Percentiles rank a stretch among this genome's conserved stretches.
Conservation (phyloP, 352 stramenopile genomes). For the Achlya hypogyna region DNA sequence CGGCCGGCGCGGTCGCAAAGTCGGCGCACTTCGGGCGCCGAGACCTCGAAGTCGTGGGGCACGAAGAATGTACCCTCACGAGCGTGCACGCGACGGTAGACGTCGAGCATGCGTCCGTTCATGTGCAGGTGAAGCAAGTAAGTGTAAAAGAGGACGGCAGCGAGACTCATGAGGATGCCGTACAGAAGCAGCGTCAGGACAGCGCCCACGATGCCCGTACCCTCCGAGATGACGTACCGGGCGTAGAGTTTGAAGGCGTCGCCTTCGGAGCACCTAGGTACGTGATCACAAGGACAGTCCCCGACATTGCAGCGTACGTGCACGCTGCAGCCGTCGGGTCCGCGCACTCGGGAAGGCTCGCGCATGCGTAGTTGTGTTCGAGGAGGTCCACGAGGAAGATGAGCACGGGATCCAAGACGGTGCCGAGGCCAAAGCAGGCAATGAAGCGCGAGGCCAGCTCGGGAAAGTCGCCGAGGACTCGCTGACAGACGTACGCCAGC, state of each 20-base stretch:
- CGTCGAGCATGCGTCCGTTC: conserved; percentile 84
- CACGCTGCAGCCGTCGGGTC: conserved; percentile 29
- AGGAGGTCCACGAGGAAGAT: conserved; percentile 68
- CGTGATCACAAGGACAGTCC: background rate
- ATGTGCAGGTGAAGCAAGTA: conserved; percentile 85
- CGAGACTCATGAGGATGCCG: conserved; percentile 41
- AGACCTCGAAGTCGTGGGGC: conserved; percentile 84
- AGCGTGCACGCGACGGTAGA: conserved; percentile 70
- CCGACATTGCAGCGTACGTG: conserved; percentile 10
- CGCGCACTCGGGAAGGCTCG: conserved; percentile 30
- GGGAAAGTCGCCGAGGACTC: conserved; percentile 52
- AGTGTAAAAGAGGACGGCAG: conserved; percentile 47
- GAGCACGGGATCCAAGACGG: conserved; percentile 74
- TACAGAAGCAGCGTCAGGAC: conserved; percentile 76
- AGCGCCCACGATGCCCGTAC: conserved; percentile 67
- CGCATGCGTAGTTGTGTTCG: conserved; percentile 71
- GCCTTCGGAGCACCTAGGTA: conserved; percentile 57
- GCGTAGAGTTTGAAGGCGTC: conserved; percentile 86
- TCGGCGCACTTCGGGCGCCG: conserved; percentile 51
- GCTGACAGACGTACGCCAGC: conserved; percentile 32
- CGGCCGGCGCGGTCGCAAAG: conserved; percentile 49
- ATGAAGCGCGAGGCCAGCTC: conserved; percentile 69
- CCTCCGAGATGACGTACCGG: conserved; percentile 60
- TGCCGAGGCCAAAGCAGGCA: conserved; percentile 59
- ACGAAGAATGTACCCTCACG: conserved; percentile 72